These are phyloP conservation scores for Gossypium sturtianum DNA, from an alignment of 345 rosid genomes.

Conservation along the genomic window DNA sequence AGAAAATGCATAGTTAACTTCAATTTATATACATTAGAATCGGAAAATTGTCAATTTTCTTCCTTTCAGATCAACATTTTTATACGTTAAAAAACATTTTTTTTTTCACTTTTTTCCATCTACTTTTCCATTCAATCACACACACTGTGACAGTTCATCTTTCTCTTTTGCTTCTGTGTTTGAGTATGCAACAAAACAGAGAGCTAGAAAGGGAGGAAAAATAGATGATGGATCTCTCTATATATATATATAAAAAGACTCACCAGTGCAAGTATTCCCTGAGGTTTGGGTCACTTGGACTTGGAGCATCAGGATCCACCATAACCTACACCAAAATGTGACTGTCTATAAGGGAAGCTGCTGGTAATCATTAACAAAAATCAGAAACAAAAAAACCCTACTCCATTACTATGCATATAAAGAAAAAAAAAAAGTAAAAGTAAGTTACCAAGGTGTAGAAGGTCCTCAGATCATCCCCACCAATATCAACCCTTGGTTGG, in stretches of 20 bases:
- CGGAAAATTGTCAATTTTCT: too few relatives aligned
- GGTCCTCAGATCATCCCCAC: conserved; percentile 60
- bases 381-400: not conserved
- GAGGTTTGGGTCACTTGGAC: conserved; percentile 57
- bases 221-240: too few relatives aligned
- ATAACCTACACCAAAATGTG: conserved; percentile 37
- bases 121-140: too few relatives aligned
- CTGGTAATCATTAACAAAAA: not conserved
- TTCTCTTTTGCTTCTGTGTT: not conserved
- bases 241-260: not conserved
- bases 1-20: too few relatives aligned
- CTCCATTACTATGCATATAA: not conserved
- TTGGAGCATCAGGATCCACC: conserved; percentile 80
- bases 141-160: not conserved
- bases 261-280: conserved; percentile 67
- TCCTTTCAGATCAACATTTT: too few relatives aligned
- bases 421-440: not conserved
- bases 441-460: conserved; percentile 55
- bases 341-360: not conserved
- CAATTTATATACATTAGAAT: too few relatives aligned
- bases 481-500: conserved; percentile 55
- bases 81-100: not conserved
- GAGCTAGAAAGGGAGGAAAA: not conserved
- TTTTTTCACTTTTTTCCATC: not conserved
- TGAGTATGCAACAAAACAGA: not conserved